Base-by-base conservation (phyloP, 2,329 filamentous ascomycete genomes). In the Hypocreales sp. region DNA sequence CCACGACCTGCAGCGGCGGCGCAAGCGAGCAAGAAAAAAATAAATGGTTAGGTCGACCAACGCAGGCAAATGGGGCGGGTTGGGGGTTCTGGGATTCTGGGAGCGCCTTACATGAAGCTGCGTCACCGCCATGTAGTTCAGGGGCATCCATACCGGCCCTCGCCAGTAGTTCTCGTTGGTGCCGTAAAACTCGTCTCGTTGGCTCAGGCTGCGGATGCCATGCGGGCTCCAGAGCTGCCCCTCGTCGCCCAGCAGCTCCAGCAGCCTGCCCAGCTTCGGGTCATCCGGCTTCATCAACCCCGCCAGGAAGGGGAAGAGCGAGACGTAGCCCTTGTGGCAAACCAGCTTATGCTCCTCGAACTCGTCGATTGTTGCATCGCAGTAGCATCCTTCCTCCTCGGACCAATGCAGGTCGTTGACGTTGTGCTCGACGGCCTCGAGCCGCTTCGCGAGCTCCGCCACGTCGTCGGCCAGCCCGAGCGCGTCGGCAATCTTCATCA, bases 91-190 rank as follows among this genome's bases (percentile, higher is more conserved):
- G n/a, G n/a, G n/a, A n/a, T n/a, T n/a, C n/a, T n/a, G n/a, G n/a
- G n/a, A 20, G 20, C 10, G 8, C n/a, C 78, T 60, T 63, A 86
- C 80, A 38, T 76, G 63, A 17, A 95, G 71, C 45, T 81, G 74
- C 38, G 75, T 70, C 28, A 94, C 57, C 27, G 80, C 74, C 41
- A 95, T 61, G 51, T 93, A 95, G 56, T 95, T 95, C 39, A 95
- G 84, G 47, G 90, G 90, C 46, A 95, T 79, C 87, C 87, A 95
- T 15, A 95, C 68, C 0, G 90, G 84, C 37, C 82, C 80, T 35
- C 84, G 71, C 87, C 90, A 98, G 60, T 98, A 98, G 53, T 98
- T 94, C 59, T 98, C 90, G 2, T 65, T 81, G 0, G 84, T 92
- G 22, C 78, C 83, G 50, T 94, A 95, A 34, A 83, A 70, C 43